Conservation (phyloP, 1,139 yeast genomes). For the Hansenula lynferdii region DNA sequence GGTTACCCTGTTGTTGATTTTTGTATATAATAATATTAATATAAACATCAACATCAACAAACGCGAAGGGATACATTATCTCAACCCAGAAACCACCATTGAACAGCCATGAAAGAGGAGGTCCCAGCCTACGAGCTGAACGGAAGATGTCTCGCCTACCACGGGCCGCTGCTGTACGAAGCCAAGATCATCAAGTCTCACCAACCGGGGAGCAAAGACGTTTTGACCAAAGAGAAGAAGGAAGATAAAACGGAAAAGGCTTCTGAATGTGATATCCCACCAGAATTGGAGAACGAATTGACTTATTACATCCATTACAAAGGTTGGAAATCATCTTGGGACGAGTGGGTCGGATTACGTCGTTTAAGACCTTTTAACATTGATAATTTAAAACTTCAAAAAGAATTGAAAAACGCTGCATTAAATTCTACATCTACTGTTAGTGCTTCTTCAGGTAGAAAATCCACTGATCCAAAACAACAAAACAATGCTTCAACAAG, state of each 20-base stretch:
- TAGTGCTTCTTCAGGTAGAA: conserved; percentile 12
- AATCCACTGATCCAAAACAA: conserved; percentile 10
- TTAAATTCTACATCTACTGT: conserved; percentile 15
- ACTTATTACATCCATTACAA: conserved; percentile 80
- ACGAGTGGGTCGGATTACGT: conserved; percentile 84
- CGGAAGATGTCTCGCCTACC: conserved; percentile 70
- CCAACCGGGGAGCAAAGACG: conserved; percentile 43
- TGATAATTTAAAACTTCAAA: conserved; percentile 62
- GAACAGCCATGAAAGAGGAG: neutral
- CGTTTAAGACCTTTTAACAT: conserved; percentile 66
- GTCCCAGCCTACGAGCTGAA: conserved; percentile 22
- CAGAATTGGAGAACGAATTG: conserved; percentile 31
- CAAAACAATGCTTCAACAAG: conserved; percentile 6
- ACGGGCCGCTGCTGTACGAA: conserved; percentile 87
- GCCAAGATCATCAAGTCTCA: conserved; percentile 72
- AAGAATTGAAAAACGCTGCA: conserved; percentile 53
- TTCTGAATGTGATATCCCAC: conserved; percentile 38
- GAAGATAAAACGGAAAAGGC: conserved; percentile 28
- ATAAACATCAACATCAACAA: too few species aligned
- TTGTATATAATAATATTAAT: too few species aligned
- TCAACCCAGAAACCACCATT: too few species aligned
- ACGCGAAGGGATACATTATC: too few species aligned
- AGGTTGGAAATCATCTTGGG: conserved; percentile 97
- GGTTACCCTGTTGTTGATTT: too few species aligned
- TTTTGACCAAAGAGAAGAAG: conserved; percentile 31